Conservation (phyloP, 2,329 filamentous ascomycete species). For the Cryphonectria carpinicola region DNA sequence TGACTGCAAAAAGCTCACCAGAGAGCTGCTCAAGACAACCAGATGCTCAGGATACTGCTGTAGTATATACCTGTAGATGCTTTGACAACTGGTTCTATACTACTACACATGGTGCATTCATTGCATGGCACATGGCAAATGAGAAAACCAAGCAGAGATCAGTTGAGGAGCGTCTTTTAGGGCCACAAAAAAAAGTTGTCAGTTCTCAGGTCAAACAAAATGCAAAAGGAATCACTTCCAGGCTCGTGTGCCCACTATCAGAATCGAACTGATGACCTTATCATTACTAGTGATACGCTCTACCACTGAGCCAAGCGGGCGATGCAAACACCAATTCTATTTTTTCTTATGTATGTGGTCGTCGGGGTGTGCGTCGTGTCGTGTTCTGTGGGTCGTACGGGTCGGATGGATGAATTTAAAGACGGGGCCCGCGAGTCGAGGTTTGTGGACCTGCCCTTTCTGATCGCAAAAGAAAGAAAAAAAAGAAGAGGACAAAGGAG, state of each 20-base stretch:
- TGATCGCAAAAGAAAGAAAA: neutral
- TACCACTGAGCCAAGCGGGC: slow-evolving; percentile 30
- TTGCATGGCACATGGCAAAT: neutral
- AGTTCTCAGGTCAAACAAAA: neutral
- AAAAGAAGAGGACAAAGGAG: neutral
- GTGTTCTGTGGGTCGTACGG: neutral
- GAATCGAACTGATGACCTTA: slow-evolving; percentile 29
- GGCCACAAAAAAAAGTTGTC: neutral
- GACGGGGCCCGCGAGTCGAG: neutral
- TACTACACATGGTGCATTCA: neutral
- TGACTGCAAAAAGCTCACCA: neutral
- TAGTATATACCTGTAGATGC: neutral
- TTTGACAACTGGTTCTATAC: neutral
- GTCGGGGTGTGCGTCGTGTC: neutral
- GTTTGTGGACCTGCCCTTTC: slow-evolving; percentile 7
- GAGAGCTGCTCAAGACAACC: neutral
- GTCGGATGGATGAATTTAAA: neutral
- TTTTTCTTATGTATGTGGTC: neutral
- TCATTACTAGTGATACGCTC: slow-evolving; percentile 31
- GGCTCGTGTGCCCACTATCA: slow-evolving; percentile 20
- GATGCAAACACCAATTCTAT: accelerated
- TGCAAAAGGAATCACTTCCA: neutral
- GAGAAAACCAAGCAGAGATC: neutral
- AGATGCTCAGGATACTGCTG: neutral
- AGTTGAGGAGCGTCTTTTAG: neutral